Conservation (phyloP, 208 protist species). For the Ichthyophonus hoferi region DNA sequence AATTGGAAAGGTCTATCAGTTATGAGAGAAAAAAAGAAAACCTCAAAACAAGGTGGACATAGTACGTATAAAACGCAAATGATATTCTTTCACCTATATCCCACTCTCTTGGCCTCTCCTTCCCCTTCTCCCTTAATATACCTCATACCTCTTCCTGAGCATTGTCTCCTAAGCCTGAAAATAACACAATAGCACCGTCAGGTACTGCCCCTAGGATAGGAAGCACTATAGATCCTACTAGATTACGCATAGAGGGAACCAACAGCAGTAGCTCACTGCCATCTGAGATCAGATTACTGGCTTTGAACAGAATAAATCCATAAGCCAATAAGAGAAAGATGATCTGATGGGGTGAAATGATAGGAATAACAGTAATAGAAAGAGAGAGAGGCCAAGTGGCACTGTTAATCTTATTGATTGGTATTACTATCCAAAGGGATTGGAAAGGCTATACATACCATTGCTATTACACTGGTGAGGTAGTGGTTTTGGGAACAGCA, state of each 20-base stretch:
- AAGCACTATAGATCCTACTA: slow-evolving; percentile 60
- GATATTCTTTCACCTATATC: too few species aligned
- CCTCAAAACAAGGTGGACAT: too few species aligned
- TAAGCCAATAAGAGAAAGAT: slow-evolving; percentile 52
- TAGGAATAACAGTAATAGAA: not conserved
- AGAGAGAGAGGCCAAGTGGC: too few species aligned
- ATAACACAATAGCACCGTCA: slow-evolving; percentile 63
- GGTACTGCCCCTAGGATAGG: slow-evolving; percentile 65
- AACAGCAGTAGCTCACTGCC: slow-evolving; percentile 58
- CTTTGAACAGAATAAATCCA: slow-evolving; percentile 49
- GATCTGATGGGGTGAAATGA: slow-evolving; percentile 26
- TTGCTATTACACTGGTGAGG: too few species aligned
- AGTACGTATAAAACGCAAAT: too few species aligned
- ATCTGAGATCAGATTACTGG: slow-evolving; percentile 52
- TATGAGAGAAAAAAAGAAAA: too few species aligned
- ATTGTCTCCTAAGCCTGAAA: slow-evolving; percentile 52
- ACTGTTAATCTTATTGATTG: too few species aligned
- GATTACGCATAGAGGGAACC: slow-evolving; percentile 27
- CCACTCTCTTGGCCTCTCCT: too few species aligned
- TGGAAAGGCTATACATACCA: too few species aligned
- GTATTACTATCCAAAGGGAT: not conserved
- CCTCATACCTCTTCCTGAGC: slow-evolving; percentile 46
- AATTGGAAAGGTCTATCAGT: too few species aligned
- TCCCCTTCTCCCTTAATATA: too few species aligned
- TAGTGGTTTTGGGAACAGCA: too few species aligned